These are phyloP conservation scores for Elongisporangium anandrum DNA, from an alignment of 352 stramenopile genomes.

Conservation along the genomic window DNA sequence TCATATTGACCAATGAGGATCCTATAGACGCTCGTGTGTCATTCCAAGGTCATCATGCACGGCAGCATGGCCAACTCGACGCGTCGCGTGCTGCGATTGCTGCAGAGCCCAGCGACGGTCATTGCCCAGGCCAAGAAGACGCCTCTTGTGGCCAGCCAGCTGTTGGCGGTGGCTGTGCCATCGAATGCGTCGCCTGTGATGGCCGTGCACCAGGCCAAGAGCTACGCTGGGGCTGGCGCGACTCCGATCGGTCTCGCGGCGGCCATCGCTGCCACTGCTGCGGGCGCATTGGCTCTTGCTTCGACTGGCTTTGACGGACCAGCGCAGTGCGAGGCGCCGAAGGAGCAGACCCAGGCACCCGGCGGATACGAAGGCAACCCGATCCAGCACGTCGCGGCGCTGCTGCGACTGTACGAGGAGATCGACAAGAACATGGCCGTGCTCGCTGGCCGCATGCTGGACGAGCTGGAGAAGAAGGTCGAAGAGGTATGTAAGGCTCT, in stretches of 20 bases:
- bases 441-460: slow-evolving; percentile 62
- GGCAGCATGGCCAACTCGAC: not conserved
- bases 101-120: not conserved
- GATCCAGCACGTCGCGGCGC: slow-evolving; percentile 63
- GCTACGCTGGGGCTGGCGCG: not conserved
- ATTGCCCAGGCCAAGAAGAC: not conserved
- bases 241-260: slow-evolving; percentile 8
- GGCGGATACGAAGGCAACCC: slow-evolving; percentile 49
- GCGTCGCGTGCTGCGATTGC: not conserved
- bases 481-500: slow-evolving; percentile 26
- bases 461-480: slow-evolving; percentile 52
- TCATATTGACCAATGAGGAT: not conserved
- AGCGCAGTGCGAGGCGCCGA: slow-evolving; percentile 18
- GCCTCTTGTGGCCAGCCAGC: not conserved
- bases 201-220: not conserved
- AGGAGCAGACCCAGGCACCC: slow-evolving; percentile 5
- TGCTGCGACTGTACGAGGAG: slow-evolving; percentile 75
- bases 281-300: not conserved
- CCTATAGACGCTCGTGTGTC: not conserved
- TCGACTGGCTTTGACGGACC: not conserved
- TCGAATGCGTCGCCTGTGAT: not conserved
- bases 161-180: slow-evolving; percentile 6
- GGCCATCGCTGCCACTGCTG: slow-evolving; percentile 5
- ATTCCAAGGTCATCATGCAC: not conserved
- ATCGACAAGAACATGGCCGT: slow-evolving; percentile 86